Percentiles rank a stretch among this genome's conserved stretches.
Conservation (phyloP, 2,329 filamentous ascomycete genomes). For the Paracoccidioides brasiliensis region DNA sequence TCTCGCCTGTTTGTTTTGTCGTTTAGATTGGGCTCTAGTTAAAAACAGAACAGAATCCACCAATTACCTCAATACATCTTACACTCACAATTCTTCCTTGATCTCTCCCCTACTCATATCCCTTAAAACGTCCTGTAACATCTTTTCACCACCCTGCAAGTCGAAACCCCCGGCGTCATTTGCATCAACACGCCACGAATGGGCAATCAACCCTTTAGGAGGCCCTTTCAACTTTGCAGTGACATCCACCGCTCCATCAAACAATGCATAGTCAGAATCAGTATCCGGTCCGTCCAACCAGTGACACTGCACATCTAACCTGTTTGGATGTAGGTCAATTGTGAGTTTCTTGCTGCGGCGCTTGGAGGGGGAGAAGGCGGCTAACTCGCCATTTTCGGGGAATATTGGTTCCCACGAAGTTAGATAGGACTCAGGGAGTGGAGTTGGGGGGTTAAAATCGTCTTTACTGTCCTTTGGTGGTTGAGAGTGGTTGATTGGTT, state of each 20-base stretch:
- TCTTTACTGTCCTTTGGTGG: background rate
- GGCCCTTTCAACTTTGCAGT: background rate
- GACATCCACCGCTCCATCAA: background rate
- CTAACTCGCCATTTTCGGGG: conserved; percentile 25
- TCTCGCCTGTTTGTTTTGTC: no score
- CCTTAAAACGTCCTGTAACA: background rate
- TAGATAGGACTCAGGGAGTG: background rate
- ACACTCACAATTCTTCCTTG: background rate
- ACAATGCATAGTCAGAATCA: background rate
- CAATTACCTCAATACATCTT: background rate
- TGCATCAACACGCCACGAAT: background rate
- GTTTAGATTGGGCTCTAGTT: no score
- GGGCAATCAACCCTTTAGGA: background rate
- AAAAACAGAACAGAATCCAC: background rate
- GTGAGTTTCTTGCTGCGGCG: conserved; percentile 22
- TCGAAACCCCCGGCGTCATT: background rate
- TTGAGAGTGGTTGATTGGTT: background rate
- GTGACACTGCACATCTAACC: conserved; percentile 13
- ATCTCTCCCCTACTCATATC: background rate
- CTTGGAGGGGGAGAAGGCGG: conserved; percentile 11
- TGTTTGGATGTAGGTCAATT: conserved; percentile 18
- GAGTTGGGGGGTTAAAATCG: background rate
- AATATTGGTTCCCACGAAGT: conserved; percentile 14
- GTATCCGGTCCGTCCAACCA: background rate
- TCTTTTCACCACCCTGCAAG: background rate